phyloP scores from a whole-genome alignment of 257 asterid genomes.

The Marsdenia floribunda region DNA sequence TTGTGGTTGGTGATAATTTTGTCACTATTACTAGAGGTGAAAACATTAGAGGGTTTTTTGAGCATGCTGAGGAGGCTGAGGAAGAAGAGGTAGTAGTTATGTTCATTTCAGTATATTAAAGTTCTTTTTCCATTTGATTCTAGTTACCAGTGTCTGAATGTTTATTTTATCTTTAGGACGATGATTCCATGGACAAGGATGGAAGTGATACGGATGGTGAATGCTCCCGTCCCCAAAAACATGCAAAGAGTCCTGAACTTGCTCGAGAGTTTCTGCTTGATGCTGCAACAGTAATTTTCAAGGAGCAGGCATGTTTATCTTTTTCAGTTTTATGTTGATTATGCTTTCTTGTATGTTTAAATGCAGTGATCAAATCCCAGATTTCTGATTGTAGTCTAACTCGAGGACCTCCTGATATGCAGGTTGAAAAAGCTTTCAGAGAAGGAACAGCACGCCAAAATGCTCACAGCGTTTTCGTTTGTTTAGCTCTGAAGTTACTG shows the following conservation, averaged over 20 bases:
- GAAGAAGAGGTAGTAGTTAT: constrained; percentile 89
- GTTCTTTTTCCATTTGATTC: neutral
- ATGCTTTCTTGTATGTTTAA: neutral
- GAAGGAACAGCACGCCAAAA: constrained; percentile 99
- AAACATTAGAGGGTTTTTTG: constrained; percentile 80
- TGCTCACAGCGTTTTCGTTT: constrained; percentile 95
- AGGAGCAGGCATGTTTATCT: constrained; percentile 78
- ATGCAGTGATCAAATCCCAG: neutral
- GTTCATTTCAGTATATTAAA: neutral
- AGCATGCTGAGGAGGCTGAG: constrained; percentile 99
- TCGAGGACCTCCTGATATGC: constrained; percentile 23
- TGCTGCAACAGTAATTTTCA: constrained; percentile 96
- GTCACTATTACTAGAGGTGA: constrained; percentile 75
- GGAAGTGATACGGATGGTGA: constrained; percentile 89
- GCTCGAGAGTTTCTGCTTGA: constrained; percentile 99
- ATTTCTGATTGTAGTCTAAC: constrained; percentile 13
- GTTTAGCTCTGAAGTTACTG: constrained; percentile 81
- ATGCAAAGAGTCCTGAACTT: constrained; percentile 99
- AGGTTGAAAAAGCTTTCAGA: constrained; percentile 98
- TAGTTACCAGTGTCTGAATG: constrained; percentile 3
- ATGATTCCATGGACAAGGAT: constrained; percentile 96
- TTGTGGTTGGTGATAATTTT: constrained; percentile 89
- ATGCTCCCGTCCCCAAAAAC: constrained; percentile 98
- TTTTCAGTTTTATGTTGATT: neutral
- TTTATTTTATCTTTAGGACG: constrained; percentile 56